These are phyloP conservation scores for Pistacia vera DNA, from an alignment of 345 rosid genomes.

Conservation along the genomic window DNA sequence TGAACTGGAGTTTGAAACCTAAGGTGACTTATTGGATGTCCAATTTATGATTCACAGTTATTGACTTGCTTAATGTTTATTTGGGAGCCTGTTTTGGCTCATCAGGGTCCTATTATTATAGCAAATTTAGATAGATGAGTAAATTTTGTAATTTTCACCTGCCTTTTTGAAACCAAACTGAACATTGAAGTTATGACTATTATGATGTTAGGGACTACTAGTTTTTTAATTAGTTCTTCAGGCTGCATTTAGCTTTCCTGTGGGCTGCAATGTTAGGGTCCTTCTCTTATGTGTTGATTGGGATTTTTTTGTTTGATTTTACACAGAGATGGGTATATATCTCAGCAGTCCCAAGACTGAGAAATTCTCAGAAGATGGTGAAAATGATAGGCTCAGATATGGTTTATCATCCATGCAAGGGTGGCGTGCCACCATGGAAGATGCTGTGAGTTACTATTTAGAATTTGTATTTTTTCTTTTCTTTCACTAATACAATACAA, in stretches of 20 bases:
- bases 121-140: background rate
- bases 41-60: background rate
- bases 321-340: constrained; percentile 83
- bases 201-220: background rate
- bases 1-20: background rate
- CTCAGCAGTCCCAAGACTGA: constrained; percentile 97
- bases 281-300: constrained; percentile 3
- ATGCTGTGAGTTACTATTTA: constrained; percentile 74
- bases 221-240: background rate
- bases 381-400: constrained; percentile 70
- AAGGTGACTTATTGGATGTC: no score
- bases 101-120: background rate
- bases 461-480: constrained; percentile 7
- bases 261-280: constrained; percentile 5
- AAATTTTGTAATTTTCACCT: background rate
- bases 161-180: background rate
- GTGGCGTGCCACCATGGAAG: constrained; percentile 99
- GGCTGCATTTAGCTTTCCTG: background rate
- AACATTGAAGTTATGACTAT: background rate
- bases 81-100: background rate
- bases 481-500: no score
- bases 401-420: constrained; percentile 99
- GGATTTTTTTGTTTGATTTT: constrained; percentile 6
- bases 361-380: constrained; percentile 88
- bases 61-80: background rate